phyloP scores from a whole-genome alignment of 192 early-diverging fungal species.

The Linnemannia elongata region DNA sequence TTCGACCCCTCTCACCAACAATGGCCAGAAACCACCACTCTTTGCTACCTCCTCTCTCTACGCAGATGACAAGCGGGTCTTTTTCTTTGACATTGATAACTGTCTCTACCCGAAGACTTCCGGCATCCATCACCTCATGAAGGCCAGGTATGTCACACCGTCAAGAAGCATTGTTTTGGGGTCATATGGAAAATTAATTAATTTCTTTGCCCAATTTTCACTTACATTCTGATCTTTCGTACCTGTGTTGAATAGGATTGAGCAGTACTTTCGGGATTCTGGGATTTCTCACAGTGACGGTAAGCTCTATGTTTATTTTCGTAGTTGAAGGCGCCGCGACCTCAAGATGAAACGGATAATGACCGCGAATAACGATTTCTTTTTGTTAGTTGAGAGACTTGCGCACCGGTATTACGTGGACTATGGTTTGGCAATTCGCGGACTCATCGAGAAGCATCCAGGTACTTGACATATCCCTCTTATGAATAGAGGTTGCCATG shows the following conservation, averaged over 20 bases:
- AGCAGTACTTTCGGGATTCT: slow-evolving; percentile 67
- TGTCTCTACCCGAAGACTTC: slow-evolving; percentile 74
- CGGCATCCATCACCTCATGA: slow-evolving; percentile 69
- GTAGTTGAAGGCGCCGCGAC: too few relatives aligned
- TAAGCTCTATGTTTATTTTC: background rate
- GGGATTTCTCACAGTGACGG: slow-evolving; percentile 72
- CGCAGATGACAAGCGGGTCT: slow-evolving; percentile 57
- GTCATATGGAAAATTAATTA: background rate
- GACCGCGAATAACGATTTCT: background rate
- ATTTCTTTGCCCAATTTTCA: background rate
- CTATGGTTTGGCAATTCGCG: slow-evolving; percentile 81
- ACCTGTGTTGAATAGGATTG: slow-evolving; percentile 58
- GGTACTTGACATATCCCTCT: background rate
- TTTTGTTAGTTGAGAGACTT: slow-evolving; percentile 54
- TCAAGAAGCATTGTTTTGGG: too few relatives aligned
- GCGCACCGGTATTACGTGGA: slow-evolving; percentile 75
- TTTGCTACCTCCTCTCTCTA: background rate
- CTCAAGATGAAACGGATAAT: background rate
- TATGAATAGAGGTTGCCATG: background rate
- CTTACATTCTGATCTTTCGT: background rate
- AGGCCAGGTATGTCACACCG: slow-evolving; percentile 48
- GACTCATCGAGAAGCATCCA: slow-evolving; percentile 76
- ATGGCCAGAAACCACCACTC: background rate
- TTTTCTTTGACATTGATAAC: slow-evolving; percentile 88
- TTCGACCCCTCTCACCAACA: background rate